Evolutionary conservation across 306 rosid species (phyloP), one percentile per base, ranked within the genome.

Genomic region (Dalbergia cochinchinensis): DNA sequence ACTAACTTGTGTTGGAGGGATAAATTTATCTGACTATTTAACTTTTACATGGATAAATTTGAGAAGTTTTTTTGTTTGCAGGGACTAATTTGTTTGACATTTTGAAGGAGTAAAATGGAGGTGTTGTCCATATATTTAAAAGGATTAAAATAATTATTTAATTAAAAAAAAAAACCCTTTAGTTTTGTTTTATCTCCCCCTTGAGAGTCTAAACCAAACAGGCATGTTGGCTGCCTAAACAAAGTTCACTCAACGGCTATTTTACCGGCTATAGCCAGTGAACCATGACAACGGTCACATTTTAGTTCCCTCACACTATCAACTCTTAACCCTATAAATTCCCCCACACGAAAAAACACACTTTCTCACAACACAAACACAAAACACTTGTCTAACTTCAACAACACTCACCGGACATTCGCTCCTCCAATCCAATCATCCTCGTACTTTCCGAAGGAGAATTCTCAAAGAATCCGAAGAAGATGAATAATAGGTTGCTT

Each of bases 261-360:
- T 70, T 83, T 67, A 89, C 94, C 80, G 80, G 67, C 82, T 34
- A 72, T 64, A 65, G 70, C 83, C 89, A 19, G 84, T 86, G 84
- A 69, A 74, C 37, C 69, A 47, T 54, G 80, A 61, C 85, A 94
- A 91, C 95, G 97, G 97, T 90, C 83, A 89, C 84, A 69, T 87
- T 83, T 65, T 12, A 4, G 16, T 58, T 20, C 70, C 37, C 8
- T 55, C 26, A 5, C 69, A 16, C 55, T 26, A 75, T 57, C 20
- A 26, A 0, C 7, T 31, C 55, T n/a, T 13, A 68, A 26, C 44
- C 75, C 66, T 85, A 87, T 87, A 82, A 76, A 67, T 26, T 10
- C 71, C 48, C 59, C 59, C n/a, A n/a, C 58, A 13, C 51, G 8
- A 10, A 15, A 20, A 33, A 11, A 69, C 77, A 48, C 37, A 47